Percentiles rank a stretch among this genome's conserved stretches.
Conservation (phyloP, 2,329 filamentous ascomycete species). For the Aphanoascus verrucosus region DNA sequence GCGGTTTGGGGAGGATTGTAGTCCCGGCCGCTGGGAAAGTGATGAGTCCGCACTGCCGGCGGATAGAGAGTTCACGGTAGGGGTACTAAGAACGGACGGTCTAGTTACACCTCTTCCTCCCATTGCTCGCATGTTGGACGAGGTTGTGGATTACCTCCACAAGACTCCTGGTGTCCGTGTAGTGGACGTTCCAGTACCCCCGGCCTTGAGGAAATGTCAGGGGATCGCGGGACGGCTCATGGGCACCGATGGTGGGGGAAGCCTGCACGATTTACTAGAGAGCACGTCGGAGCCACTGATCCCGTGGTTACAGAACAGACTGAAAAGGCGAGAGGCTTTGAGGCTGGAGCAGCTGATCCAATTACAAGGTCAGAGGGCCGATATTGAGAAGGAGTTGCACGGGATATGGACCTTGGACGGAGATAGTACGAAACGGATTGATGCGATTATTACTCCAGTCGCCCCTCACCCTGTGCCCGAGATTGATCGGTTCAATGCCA, state of each 20-base stretch:
- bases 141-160: slow-evolving; percentile 28
- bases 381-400: too few species aligned
- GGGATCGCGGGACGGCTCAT: slow-evolving; percentile 50
- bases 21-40: slow-evolving; percentile 33
- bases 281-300: slow-evolving; percentile 47
- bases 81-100: slow-evolving; percentile 33
- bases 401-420: too few species aligned
- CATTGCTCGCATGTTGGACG: slow-evolving; percentile 29
- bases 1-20: slow-evolving; percentile 42
- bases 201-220: slow-evolving; percentile 45
- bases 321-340: slow-evolving; percentile 41
- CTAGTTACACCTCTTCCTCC: slow-evolving; percentile 32
- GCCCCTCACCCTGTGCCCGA: too few species aligned
- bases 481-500: too few species aligned
- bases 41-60: too few species aligned
- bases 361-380: too few species aligned
- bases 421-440: too few species aligned
- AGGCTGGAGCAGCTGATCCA: too few species aligned
- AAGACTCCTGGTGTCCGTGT: slow-evolving; percentile 40
- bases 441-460: too few species aligned
- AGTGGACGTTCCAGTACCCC: slow-evolving; percentile 46
- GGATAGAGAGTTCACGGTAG: slow-evolving; percentile 28
- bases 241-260: slow-evolving; percentile 46
- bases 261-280: slow-evolving; percentile 48
- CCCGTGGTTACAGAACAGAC: slow-evolving; percentile 46